phyloP scores from a whole-genome alignment of 164 flowering plant species.

The Magnolia kwangsiensis region DNA sequence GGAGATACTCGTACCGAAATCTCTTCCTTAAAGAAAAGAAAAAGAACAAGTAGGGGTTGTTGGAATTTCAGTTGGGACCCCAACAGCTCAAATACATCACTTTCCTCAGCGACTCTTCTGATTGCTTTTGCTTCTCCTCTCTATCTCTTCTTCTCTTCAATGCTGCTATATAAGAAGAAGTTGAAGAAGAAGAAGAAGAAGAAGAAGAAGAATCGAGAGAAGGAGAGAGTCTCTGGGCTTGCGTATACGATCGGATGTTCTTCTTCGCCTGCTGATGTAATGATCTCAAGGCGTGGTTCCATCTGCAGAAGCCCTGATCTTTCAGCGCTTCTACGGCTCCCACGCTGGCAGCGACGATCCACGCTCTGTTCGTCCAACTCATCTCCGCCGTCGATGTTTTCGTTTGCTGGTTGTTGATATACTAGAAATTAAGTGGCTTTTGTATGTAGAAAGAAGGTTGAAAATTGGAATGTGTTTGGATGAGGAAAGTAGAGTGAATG shows the following conservation, averaged over 20 bases:
- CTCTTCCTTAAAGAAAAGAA: slow-evolving; percentile 27
- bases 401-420: too few species aligned
- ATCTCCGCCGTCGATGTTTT: not conserved
- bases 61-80: slow-evolving; percentile 6
- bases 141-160: not conserved
- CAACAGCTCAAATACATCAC: slow-evolving; percentile 9
- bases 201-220: slow-evolving; percentile 6
- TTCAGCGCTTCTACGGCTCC: slow-evolving; percentile 9
- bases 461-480: not conserved
- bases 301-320: slow-evolving; percentile 22
- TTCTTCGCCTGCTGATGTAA: slow-evolving; percentile 16
- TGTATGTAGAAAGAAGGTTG: not conserved
- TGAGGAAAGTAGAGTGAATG: not conserved
- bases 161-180: not conserved
- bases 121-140: not conserved
- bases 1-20: too few species aligned
- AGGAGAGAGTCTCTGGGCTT: slow-evolving; percentile 11
- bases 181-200: not conserved
- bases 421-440: too few species aligned
- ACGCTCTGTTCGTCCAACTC: slow-evolving; percentile 17
- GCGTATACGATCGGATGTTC: slow-evolving; percentile 8
- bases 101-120: slow-evolving; percentile 25
- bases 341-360: slow-evolving; percentile 17
- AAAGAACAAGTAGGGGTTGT: slow-evolving; percentile 45
- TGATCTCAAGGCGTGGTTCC: slow-evolving; percentile 19